Evolutionary conservation across 805 yeast species (phyloP).

Genomic region (Priceomyces haplophilus): DNA sequence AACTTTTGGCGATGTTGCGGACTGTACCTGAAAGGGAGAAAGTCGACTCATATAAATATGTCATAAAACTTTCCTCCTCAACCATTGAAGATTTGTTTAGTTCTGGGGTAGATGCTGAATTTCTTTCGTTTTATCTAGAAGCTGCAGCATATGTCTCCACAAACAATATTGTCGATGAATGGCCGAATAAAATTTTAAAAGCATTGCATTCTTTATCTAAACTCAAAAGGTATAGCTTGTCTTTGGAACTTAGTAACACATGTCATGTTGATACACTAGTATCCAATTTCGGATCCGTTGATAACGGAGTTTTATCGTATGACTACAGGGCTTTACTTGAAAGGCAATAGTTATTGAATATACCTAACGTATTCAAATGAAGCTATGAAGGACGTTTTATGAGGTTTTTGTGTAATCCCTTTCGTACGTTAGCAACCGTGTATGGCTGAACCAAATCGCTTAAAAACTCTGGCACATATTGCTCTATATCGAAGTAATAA

Average conservation of each 20-base stretch:
- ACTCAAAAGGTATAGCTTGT: slow-evolving; percentile 34
- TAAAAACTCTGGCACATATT: slow-evolving; percentile 38
- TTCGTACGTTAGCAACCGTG: slow-evolving; percentile 20
- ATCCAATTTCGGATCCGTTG: background rate
- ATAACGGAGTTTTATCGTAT: background rate
- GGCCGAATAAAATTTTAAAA: slow-evolving; percentile 16
- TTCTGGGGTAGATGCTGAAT: slow-evolving; percentile 47
- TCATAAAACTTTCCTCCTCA: slow-evolving; percentile 25
- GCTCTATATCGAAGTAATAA: slow-evolving; percentile 37
- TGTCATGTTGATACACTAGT: slow-evolving; percentile 11
- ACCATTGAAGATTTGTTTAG: slow-evolving; percentile 32
- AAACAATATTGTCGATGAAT: slow-evolving; percentile 9
- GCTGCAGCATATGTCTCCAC: slow-evolving; percentile 28
- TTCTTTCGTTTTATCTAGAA: slow-evolving; percentile 46
- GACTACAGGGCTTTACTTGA: slow-evolving; percentile 1
- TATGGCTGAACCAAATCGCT: slow-evolving; percentile 42
- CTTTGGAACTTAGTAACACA: slow-evolving; percentile 31
- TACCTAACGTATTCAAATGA: background rate
- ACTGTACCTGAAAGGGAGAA: slow-evolving; percentile 24
- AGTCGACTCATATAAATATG: slow-evolving; percentile 32
- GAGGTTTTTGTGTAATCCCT: slow-evolving; percentile 28
- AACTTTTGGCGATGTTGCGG: slow-evolving; percentile 22
- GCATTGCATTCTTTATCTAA: slow-evolving; percentile 26
- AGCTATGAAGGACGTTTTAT: background rate
- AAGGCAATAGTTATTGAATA: background rate